Conservation (phyloP, 345 rosid species). For the Rhodamnia argentea region DNA sequence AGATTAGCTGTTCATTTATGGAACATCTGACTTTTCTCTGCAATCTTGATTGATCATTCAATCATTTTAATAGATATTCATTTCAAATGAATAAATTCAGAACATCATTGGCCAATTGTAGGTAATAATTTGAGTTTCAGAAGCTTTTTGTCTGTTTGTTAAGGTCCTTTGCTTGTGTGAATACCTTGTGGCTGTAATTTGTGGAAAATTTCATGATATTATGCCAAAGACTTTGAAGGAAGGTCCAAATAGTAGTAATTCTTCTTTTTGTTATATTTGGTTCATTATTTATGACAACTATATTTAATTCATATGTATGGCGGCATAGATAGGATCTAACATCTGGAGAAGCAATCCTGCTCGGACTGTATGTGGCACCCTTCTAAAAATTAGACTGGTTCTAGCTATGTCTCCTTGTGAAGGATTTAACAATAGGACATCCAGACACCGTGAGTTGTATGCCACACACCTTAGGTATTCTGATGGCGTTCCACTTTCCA, state of each 20-base stretch:
- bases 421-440: not conserved
- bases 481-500: not conserved
- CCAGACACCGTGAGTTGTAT: not conserved
- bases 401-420: not conserved
- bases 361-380: not conserved
- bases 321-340: not conserved
- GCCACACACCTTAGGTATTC: not conserved
- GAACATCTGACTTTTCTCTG: not conserved
- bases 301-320: not conserved
- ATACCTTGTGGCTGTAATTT: not conserved
- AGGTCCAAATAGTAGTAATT: not conserved
- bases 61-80: not conserved
- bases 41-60: not conserved
- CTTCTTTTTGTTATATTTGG: not conserved
- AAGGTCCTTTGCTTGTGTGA: not conserved
- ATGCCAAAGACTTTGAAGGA: not conserved
- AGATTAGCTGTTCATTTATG: not conserved
- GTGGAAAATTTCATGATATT: not conserved
- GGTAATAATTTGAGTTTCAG: not conserved
- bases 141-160: not conserved
- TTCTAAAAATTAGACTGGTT: not conserved
- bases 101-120: not conserved
- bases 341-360: not conserved
- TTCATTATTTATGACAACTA: not conserved
- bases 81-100: not conserved